These are phyloP conservation scores for Penicillium oxalicum DNA, from an alignment of 2,329 filamentous ascomycete species.

Conservation along the genomic window DNA sequence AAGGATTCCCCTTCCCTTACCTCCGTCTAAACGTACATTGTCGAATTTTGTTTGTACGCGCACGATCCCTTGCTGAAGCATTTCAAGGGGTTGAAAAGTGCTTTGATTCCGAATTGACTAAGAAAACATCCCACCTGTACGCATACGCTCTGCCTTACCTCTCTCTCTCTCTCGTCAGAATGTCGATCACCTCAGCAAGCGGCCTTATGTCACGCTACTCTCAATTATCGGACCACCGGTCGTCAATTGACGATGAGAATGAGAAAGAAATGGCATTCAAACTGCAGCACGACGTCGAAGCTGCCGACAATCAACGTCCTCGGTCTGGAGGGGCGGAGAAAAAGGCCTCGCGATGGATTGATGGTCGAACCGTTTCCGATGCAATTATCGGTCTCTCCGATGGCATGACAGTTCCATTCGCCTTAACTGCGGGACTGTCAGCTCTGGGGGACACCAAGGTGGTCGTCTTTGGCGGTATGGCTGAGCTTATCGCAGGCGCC, in stretches of 20 bases:
- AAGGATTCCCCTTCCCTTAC: background rate
- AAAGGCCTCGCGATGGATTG: constrained; percentile 26
- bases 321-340: constrained; percentile 13
- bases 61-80: no score
- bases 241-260: constrained; percentile 26
- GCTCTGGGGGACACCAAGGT: constrained; percentile 58
- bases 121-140: background rate
- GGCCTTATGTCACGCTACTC: constrained; percentile 29
- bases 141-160: background rate
- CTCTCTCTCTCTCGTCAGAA: constrained; percentile 6
- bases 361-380: constrained; percentile 45
- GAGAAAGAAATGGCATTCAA: constrained; percentile 24
- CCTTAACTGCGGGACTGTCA: constrained; percentile 64
- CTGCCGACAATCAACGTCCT: constrained; percentile 5
- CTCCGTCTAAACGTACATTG: background rate
- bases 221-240: constrained; percentile 13
- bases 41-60: no score
- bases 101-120: no score
- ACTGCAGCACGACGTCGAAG: constrained; percentile 15
- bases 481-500: constrained; percentile 68
- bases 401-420: constrained; percentile 73
- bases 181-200: constrained; percentile 29
- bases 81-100: no score
- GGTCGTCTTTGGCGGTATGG: constrained; percentile 66
- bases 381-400: constrained; percentile 72